Conservation (phyloP, 371 early-diverging fungal species). For the Mucor indicus region DNA sequence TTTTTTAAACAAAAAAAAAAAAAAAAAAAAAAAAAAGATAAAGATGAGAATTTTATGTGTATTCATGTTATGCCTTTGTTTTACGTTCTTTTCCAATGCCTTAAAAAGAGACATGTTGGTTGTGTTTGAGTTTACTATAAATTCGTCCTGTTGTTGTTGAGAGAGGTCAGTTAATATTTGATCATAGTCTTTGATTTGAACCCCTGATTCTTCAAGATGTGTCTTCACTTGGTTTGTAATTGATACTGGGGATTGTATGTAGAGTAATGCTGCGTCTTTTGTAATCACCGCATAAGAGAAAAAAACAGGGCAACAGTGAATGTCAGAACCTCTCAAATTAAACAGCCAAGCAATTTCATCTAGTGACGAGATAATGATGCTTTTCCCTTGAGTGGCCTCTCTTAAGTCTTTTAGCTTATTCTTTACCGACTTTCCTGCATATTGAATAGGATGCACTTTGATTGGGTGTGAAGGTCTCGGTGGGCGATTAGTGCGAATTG, state of each 20-base stretch:
- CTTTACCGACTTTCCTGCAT: constrained; percentile 54
- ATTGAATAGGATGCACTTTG: constrained; percentile 60
- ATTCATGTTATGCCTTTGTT: too few relatives aligned
- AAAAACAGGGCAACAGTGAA: constrained; percentile 96
- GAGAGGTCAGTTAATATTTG: constrained; percentile 4
- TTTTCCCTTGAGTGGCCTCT: constrained; percentile 14
- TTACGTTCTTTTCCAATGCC: too few relatives aligned
- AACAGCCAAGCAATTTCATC: constrained; percentile 97
- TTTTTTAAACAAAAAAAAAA: too few relatives aligned
- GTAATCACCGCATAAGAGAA: constrained; percentile 95
- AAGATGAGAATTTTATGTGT: too few relatives aligned
- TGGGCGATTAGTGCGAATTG: constrained; percentile 71
- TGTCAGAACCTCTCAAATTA: constrained; percentile 96
- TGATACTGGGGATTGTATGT: constrained; percentile 61
- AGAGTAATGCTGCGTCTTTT: constrained; percentile 63
- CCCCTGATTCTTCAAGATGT: constrained; percentile 42
- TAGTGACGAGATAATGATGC: constrained; percentile 73
- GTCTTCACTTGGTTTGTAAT: constrained; percentile 55
- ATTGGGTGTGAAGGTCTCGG: constrained; percentile 57
- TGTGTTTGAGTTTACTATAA: constrained; percentile 5
- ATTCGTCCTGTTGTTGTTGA: neutral
- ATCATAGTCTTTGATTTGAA: constrained; percentile 5
- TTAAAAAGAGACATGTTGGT: constrained; percentile 17
- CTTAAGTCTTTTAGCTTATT: constrained; percentile 4
- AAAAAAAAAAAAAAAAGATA: too few relatives aligned